phyloP scores from a whole-genome alignment of 177 flowering plant genomes.

The Vitis hybrid region DNA sequence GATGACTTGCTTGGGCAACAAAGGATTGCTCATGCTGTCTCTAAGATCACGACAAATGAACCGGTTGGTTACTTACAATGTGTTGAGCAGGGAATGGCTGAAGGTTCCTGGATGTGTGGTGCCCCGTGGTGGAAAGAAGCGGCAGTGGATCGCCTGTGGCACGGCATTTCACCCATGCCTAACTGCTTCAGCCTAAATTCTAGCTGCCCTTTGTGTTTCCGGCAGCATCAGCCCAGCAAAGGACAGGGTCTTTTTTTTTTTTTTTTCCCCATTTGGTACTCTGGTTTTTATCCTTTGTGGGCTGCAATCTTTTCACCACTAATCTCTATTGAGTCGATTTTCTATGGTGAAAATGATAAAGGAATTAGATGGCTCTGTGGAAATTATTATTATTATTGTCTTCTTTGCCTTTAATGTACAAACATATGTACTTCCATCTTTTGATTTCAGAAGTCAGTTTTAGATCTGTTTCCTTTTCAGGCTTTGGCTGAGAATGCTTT shows the following conservation, averaged over 20 bases:
- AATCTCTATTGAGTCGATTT: not conserved
- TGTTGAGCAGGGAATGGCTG: constrained; percentile 63
- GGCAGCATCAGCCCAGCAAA: not conserved
- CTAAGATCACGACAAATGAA: constrained; percentile 79
- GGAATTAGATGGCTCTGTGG: not conserved
- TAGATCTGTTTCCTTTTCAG: not conserved
- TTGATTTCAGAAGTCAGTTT: constrained; percentile 1
- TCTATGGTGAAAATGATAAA: not conserved
- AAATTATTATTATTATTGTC: not conserved
- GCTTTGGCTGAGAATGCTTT: not conserved
- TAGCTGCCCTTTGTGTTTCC: not conserved
- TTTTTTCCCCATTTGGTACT: not conserved
- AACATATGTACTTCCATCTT: constrained; percentile 9
- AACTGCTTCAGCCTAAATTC: constrained; percentile 57
- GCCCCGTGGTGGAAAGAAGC: constrained; percentile 64
- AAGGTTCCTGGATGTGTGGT: constrained; percentile 75
- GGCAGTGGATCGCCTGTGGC: constrained; percentile 87
- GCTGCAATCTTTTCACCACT: constrained; percentile 4
- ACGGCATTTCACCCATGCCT: constrained; percentile 84
- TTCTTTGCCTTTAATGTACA: constrained; percentile 15
- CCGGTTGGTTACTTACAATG: constrained; percentile 76
- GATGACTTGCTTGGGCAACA: constrained; percentile 97
- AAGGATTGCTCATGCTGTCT: constrained; percentile 86
- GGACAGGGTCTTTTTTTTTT: not conserved
- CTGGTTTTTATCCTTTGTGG: not conserved